Conservation (phyloP, 495 filamentous ascomycete species). For the Penicillium longicatenatum region DNA sequence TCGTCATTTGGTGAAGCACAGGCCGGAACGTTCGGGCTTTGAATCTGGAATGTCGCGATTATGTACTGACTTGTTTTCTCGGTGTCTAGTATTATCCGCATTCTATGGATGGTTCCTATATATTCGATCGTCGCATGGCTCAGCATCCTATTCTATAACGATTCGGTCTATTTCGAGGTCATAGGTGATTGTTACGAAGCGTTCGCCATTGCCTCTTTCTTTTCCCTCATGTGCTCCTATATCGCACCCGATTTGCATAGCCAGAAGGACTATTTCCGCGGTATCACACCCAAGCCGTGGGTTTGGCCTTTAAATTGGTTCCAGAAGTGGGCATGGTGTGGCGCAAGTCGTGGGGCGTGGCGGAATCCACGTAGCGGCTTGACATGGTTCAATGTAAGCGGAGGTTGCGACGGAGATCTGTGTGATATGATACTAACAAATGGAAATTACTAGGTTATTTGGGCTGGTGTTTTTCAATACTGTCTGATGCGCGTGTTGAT, state of each 20-base stretch:
- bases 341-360: conserved; percentile 65
- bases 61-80: neutral
- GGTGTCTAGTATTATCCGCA: conserved; percentile 80
- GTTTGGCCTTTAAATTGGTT: conserved; percentile 68
- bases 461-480: conserved; percentile 87
- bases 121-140: conserved; percentile 81
- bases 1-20: conserved; percentile 21
- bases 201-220: conserved; percentile 89
- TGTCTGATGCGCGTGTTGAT: conserved; percentile 84
- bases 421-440: conserved; percentile 5
- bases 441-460: conserved; percentile 62
- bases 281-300: conserved; percentile 69
- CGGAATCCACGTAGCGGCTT: conserved; percentile 78
- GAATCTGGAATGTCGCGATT: neutral
- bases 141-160: conserved; percentile 72
- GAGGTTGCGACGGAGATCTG: neutral
- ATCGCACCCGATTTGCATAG: conserved; percentile 76
- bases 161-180: conserved; percentile 81
- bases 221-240: conserved; percentile 84
- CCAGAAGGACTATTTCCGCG: conserved; percentile 87
- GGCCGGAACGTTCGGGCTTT: neutral
- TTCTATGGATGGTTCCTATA: conserved; percentile 87
- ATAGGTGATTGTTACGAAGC: conserved; percentile 88
- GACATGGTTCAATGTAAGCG: conserved; percentile 84
- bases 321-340: conserved; percentile 66